Evolutionary conservation across 495 filamentous ascomycete genomes (phyloP).

Genomic region (Xylaria telfairii): DNA sequence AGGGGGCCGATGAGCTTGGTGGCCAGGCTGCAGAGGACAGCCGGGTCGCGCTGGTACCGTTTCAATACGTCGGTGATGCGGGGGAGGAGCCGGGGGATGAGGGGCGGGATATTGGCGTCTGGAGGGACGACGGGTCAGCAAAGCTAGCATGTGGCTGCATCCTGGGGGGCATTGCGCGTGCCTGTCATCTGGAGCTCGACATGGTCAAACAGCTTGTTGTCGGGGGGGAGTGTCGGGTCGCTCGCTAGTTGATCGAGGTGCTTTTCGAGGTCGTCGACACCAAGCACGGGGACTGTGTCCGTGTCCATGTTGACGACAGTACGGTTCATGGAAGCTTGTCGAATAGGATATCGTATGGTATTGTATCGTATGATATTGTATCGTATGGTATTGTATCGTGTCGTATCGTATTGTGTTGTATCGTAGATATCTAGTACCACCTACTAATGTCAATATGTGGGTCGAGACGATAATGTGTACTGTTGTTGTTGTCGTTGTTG

Average conservation of each 20-base stretch:
- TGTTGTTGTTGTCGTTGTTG: neutral
- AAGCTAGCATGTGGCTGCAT: neutral
- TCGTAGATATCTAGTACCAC: too few species aligned
- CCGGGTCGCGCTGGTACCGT: slow-evolving; percentile 56
- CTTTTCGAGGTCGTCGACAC: slow-evolving; percentile 54
- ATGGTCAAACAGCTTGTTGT: slow-evolving; percentile 58
- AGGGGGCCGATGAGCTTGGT: slow-evolving; percentile 60
- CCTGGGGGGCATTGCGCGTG: slow-evolving; percentile 21
- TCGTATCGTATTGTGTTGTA: neutral
- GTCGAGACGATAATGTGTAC: neutral
- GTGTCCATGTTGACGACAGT: slow-evolving; percentile 38
- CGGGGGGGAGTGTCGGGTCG: slow-evolving; percentile 45
- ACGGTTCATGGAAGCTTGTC: slow-evolving; percentile 13
- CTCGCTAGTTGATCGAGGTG: slow-evolving; percentile 55
- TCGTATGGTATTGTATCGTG: neutral
- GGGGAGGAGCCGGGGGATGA: slow-evolving; percentile 56
- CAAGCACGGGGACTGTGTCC: slow-evolving; percentile 47
- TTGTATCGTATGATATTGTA: neutral
- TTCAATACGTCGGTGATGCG: slow-evolving; percentile 56
- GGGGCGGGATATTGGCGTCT: slow-evolving; percentile 54
- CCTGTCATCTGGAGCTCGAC: slow-evolving; percentile 61
- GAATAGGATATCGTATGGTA: neutral
- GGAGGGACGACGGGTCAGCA: slow-evolving; percentile 5
- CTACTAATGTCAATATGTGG: too few species aligned
- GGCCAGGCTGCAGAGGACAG: slow-evolving; percentile 54